Conservation (phyloP, 164 flowering plant species). For the Vitis labrusca region DNA sequence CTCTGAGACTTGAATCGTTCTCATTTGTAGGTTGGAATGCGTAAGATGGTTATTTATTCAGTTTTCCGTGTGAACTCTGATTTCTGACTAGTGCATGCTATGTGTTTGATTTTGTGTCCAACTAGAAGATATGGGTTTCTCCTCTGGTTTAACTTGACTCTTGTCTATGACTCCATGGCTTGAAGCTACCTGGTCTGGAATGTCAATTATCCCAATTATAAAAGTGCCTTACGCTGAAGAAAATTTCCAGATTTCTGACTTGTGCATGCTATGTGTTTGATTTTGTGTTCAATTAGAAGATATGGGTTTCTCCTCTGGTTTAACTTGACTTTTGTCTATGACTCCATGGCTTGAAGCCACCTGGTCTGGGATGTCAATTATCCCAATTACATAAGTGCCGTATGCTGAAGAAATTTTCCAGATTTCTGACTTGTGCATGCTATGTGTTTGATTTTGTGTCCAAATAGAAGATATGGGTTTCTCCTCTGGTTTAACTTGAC, state of each 20-base stretch:
- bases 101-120: slow-evolving; percentile 22
- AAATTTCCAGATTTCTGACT: too few species aligned
- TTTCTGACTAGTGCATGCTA: slow-evolving; percentile 11
- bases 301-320: background rate
- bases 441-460: slow-evolving; percentile 25
- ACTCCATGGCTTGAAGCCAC: too few species aligned
- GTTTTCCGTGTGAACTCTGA: too few species aligned
- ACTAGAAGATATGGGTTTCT: background rate
- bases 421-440: slow-evolving; percentile 5
- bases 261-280: slow-evolving; percentile 28
- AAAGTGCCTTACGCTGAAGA: too few species aligned
- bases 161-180: too few species aligned
- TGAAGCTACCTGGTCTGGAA: too few species aligned
- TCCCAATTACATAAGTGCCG: too few species aligned
- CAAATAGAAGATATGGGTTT: background rate
- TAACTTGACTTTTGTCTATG: too few species aligned
- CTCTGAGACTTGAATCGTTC: background rate
- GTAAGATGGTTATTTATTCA: too few species aligned
- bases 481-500: background rate
- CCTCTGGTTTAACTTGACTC: background rate
- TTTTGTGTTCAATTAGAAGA: slow-evolving; percentile 4
- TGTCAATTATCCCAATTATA: too few species aligned
- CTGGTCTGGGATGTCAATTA: too few species aligned
- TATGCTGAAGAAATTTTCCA: too few species aligned
- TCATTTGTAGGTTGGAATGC: background rate